phyloP scores from a whole-genome alignment of 2,329 filamentous ascomycete genomes.

The Epichloe sibirici region DNA sequence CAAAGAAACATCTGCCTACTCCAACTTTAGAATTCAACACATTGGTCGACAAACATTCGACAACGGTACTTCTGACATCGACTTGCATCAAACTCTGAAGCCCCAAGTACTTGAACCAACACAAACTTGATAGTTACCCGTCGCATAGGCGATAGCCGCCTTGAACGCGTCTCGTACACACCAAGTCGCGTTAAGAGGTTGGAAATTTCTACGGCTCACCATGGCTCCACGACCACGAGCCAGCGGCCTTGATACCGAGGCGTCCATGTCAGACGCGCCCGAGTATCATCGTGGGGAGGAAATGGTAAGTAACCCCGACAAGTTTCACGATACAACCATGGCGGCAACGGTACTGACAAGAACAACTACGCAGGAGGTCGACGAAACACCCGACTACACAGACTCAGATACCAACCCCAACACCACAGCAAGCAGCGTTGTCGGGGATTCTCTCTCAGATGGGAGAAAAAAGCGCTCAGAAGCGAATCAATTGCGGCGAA shows the following conservation, averaged over 20 bases:
- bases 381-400: conserved; percentile 54
- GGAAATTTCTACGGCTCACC: conserved; percentile 15
- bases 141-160: conserved; percentile 4
- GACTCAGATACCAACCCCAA: conserved; percentile 57
- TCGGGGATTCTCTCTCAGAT: conserved; percentile 60
- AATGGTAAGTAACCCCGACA: conserved; percentile 30
- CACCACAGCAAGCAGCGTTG: conserved; percentile 71
- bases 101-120: not conserved
- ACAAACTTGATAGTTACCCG: not conserved
- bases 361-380: conserved; percentile 36
- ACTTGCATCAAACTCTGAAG: not conserved
- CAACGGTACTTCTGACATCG: not conserved
- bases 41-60: conserved; percentile 7
- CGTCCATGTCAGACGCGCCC: conserved; percentile 50
- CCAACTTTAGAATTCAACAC: conserved; percentile 1
- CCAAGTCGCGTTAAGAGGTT: conserved; percentile 42
- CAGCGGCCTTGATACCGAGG: conserved; percentile 44
- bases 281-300: conserved; percentile 33
- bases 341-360: not conserved
- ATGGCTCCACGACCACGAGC: conserved; percentile 45
- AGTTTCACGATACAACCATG: not conserved
- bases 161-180: conserved; percentile 32
- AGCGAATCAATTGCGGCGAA: conserved; percentile 79
- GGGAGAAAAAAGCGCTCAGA: conserved; percentile 78
- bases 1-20: conserved; percentile 22